These are phyloP conservation scores for Lecanosticta acicola DNA, from an alignment of 2,329 filamentous ascomycete species.

Conservation along the genomic window DNA sequence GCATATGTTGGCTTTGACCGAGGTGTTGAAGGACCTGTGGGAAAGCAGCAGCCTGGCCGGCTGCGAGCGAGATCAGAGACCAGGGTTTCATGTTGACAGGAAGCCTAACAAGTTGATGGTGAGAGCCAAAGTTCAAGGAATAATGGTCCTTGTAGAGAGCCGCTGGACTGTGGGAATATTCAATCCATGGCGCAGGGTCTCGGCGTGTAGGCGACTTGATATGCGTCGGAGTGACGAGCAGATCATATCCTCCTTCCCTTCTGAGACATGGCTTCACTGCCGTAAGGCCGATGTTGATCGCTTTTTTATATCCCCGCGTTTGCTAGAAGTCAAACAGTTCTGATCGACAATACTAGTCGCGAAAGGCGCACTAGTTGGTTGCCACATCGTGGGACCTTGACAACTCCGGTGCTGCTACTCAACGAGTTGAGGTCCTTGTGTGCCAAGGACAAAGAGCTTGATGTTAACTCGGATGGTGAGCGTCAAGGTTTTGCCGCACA, in stretches of 20 bases:
- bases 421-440: background rate
- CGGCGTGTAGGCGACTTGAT: too few relatives aligned
- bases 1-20: background rate
- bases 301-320: background rate
- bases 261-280: background rate
- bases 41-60: background rate
- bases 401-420: background rate
- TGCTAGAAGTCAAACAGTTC: background rate
- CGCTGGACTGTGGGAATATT: background rate
- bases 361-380: background rate
- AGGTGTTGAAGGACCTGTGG: background rate
- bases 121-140: too few relatives aligned
- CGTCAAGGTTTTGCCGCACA: too few relatives aligned
- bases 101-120: background rate
- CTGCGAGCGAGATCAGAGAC: background rate
- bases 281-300: background rate
- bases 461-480: too few relatives aligned
- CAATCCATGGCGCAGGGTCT: too few relatives aligned
- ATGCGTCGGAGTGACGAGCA: background rate
- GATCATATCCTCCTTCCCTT: background rate
- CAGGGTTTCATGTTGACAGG: background rate
- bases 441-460: background rate
- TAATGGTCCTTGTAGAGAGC: too few relatives aligned
- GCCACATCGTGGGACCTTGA: background rate
- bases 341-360: background rate